phyloP scores from a whole-genome alignment of 2,329 filamentous ascomycete genomes.

The Aaosphaeria arxii region DNA sequence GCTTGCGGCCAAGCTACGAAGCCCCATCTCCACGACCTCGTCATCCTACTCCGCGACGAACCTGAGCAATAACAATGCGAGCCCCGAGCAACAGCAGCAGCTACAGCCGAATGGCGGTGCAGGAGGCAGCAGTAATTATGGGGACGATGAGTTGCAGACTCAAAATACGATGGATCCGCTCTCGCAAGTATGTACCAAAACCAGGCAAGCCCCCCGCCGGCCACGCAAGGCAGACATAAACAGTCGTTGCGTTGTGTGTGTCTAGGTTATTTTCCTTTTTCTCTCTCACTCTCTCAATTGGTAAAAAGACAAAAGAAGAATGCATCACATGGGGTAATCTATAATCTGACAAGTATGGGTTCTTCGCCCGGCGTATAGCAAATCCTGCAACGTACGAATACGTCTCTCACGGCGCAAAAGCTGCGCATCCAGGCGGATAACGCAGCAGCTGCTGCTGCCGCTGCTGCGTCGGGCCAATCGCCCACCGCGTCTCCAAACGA shows the following conservation, averaged over 20 bases:
- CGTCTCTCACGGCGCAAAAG: constrained; percentile 57
- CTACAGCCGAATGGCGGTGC: constrained; percentile 12
- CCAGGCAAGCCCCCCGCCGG: constrained; percentile 3
- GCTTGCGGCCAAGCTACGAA: no score
- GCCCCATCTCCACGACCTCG: no score
- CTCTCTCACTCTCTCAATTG: no score
- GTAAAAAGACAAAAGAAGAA: no score
- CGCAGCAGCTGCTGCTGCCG: not conserved
- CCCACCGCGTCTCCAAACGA: constrained; percentile 45
- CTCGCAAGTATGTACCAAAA: constrained; percentile 56
- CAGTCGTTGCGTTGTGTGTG: constrained; percentile 3
- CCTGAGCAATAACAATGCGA: no score
- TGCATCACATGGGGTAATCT: no score
- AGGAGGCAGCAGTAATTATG: no score
- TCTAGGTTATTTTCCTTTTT: no score
- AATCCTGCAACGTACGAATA: constrained; percentile 65
- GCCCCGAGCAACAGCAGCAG: constrained; percentile 3
- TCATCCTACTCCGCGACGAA: no score
- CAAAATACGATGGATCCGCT: constrained; percentile 51
- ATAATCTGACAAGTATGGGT: no score
- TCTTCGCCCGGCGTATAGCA: constrained; percentile 36
- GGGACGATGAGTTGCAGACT: no score
- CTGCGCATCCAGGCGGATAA: constrained; percentile 50
- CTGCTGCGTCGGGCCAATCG: constrained; percentile 16
- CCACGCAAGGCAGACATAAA: not conserved